These are phyloP conservation scores for Leccinum olivaceoglutinosum DNA, from an alignment of 1,284 basidiomycete genomes.

Conservation along the genomic window DNA sequence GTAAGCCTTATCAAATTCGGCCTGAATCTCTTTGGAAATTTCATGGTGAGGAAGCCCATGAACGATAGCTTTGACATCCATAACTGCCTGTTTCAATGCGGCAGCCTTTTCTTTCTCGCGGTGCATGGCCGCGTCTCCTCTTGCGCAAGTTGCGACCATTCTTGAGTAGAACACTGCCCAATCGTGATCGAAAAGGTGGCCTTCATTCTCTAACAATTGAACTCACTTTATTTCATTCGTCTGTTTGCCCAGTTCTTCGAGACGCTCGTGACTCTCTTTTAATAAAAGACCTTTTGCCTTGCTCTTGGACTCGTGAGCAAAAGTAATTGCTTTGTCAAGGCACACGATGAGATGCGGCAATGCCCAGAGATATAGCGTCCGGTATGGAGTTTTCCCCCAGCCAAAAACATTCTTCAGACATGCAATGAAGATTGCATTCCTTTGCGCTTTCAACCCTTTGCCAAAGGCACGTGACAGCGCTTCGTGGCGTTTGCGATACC, in stretches of 20 bases:
- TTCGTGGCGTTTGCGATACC: conserved; percentile 22
- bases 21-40: conserved; percentile 18
- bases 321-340: conserved; percentile 33
- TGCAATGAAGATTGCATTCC: conserved; percentile 27
- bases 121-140: conserved; percentile 22
- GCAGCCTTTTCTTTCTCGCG: conserved; percentile 8
- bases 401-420: conserved; percentile 33
- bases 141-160: conserved; percentile 20
- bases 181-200: background rate
- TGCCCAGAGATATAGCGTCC: conserved; percentile 42
- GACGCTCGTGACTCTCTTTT: conserved; percentile 26
- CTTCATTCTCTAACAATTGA: background rate
- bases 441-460: conserved; percentile 23
- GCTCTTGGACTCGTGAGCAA: conserved; percentile 29
- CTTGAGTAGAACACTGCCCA: conserved; percentile 15
- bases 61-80: conserved; percentile 25
- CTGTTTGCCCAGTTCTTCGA: conserved; percentile 32
- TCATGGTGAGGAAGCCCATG: conserved; percentile 14
- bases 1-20: conserved; percentile 28
- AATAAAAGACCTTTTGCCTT: conserved; percentile 31
- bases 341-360: conserved; percentile 45
- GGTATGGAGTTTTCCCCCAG: conserved; percentile 36
- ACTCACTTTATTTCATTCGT: conserved; percentile 30
- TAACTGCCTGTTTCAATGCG: conserved; percentile 22
- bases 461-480: conserved; percentile 24